Conservation (phyloP, 2,329 filamentous ascomycete species). For the Ambrosiella cleistominuta region DNA sequence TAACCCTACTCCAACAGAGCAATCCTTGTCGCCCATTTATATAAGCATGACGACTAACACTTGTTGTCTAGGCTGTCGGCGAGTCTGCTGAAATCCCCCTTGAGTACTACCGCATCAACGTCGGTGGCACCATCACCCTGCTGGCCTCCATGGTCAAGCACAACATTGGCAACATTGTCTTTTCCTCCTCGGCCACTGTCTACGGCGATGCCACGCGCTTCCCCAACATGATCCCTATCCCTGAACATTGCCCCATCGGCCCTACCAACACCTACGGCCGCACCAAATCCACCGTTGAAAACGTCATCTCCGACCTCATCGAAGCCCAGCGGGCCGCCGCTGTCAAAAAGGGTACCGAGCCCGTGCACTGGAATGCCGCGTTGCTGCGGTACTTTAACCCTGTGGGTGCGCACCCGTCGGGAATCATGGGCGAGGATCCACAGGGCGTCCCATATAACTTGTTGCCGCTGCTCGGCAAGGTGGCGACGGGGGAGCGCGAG, state of each 20-base stretch:
- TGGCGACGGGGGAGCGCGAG: constrained; percentile 84
- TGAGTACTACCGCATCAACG: constrained; percentile 96
- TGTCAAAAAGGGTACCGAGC: constrained; percentile 60
- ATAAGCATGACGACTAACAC: not conserved
- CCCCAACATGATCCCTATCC: constrained; percentile 96
- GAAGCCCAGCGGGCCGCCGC: constrained; percentile 70
- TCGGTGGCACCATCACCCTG: constrained; percentile 76
- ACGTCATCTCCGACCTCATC: constrained; percentile 79
- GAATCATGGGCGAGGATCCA: constrained; percentile 96
- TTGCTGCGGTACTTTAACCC: constrained; percentile 97
- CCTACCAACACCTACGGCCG: constrained; percentile 96
- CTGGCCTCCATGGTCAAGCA: constrained; percentile 74
- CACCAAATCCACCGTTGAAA: constrained; percentile 86
- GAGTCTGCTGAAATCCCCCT: constrained; percentile 87
- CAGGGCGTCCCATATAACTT: constrained; percentile 93
- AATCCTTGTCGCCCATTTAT: not conserved
- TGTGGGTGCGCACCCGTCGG: constrained; percentile 80
- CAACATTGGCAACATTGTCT: constrained; percentile 92
- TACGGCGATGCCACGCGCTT: constrained; percentile 96
- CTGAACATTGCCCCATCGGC: constrained; percentile 86
- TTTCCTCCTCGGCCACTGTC: constrained; percentile 93
- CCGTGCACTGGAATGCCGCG: constrained; percentile 78
- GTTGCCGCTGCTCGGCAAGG: constrained; percentile 82
- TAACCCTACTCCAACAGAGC: not conserved
- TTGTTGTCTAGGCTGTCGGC: constrained; percentile 56